Evolutionary conservation across 73 alveolate species (phyloP), one percentile per base, ranked within the genome.

Genomic region (Paramecium pentaurelia): DNA sequence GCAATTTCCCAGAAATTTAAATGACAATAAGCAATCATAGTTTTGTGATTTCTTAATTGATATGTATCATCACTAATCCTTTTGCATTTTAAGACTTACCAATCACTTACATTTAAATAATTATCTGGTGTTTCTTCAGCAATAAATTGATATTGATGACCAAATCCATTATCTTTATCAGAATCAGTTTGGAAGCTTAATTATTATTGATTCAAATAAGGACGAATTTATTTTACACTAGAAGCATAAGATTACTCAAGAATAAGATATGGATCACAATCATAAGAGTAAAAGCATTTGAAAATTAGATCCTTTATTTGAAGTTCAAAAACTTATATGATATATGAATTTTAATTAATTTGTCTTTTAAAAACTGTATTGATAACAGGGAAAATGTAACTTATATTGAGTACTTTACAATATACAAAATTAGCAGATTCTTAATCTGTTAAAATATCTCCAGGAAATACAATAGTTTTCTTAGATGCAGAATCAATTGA

Each of bases 1-100:
- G 91, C 91, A 45, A 80, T 80, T 25, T 80, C 91, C 91, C 91
- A 80, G 20, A 80, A 45, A 45, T 80, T 42, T 40, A 80, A 11
- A 80, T 75, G 84, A 28, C 42, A 28, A 28, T 64, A 38, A 18
- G 60, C 60, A 75, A 42, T 37, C 60, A 38, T 36, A 18, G 27
- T 38, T 25, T 36, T 75, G 11, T 75, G 18, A 38, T 75, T 75
- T 75, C 88, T 75, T 38, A 49, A 10, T 80, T 42, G 18, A 44
- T 80, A 44, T 9, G 47, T 25, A 7, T 80, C 73, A 20, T 80
- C 91, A 44, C 8, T 80, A 10, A 80, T 25, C 27, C 75, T 80
- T 30, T 49, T 80, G 49, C 91, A 80, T 49, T 80, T 45, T 14
- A 80, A 9, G 4, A 49, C 58, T 5, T 80, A 6, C 91, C 91